phyloP scores from a whole-genome alignment of 2,329 filamentous ascomycete genomes.

The Nigrospora oryzae region DNA sequence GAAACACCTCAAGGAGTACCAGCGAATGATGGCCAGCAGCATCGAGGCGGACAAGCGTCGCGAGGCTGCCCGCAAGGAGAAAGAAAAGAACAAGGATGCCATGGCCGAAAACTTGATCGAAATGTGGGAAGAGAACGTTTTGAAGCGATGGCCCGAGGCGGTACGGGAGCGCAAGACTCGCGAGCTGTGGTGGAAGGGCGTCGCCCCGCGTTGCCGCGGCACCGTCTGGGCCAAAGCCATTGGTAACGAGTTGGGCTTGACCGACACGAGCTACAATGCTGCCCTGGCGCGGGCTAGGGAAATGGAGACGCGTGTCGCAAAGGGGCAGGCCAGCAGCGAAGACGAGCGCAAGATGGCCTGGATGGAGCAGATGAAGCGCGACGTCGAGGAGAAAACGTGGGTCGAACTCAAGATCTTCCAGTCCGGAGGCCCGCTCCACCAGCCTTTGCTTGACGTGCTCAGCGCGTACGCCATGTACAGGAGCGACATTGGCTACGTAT shows the following conservation, averaged over 20 bases:
- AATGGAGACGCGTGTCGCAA: constrained; percentile 47
- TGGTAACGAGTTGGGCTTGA: constrained; percentile 64
- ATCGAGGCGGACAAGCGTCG: constrained; percentile 51
- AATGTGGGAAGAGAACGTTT: constrained; percentile 68
- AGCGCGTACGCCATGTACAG: constrained; percentile 77
- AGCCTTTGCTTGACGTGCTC: constrained; percentile 61
- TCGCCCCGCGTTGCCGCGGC: constrained; percentile 62
- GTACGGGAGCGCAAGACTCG: constrained; percentile 60
- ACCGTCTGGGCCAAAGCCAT: constrained; percentile 63
- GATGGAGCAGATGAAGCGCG: constrained; percentile 55
- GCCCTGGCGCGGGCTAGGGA: constrained; percentile 61
- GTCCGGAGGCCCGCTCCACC: constrained; percentile 55
- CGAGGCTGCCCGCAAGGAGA: constrained; percentile 42
- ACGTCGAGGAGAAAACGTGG: constrained; percentile 58
- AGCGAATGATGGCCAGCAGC: constrained; percentile 68
- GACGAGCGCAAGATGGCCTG: constrained; percentile 49
- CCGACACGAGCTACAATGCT: constrained; percentile 58
- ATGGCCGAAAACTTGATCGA: constrained; percentile 38
- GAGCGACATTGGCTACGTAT: constrained; percentile 70
- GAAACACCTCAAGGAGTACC: constrained; percentile 77
- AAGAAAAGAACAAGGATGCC: constrained; percentile 45
- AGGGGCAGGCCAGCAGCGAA: constrained; percentile 41
- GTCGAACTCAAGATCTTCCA: constrained; percentile 67
- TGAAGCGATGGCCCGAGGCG: constrained; percentile 69
- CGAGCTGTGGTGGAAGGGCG: constrained; percentile 76